A percentile compares a stretch with the other conserved stretches of the same genome.
Conservation (phyloP, 2,329 filamentous ascomycete species). For the Colletotrichum agaves region DNA sequence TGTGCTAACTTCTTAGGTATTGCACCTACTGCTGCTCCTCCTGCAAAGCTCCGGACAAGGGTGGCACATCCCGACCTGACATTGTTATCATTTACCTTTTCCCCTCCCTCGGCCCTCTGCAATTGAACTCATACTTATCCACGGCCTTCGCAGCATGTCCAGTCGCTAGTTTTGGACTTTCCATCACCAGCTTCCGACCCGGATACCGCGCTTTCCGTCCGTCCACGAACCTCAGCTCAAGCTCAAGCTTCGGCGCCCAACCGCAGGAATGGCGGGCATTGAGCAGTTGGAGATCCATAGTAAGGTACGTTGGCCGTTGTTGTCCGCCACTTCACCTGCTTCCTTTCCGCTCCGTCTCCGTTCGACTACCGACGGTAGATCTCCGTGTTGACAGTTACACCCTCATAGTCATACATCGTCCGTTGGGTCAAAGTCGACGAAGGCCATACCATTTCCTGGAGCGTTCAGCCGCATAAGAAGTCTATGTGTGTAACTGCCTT, state of each 20-base stretch:
- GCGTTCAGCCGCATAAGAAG: slow-evolving; percentile 96
- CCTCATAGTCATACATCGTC: slow-evolving; percentile 90
- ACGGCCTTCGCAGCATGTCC: slow-evolving; percentile 25
- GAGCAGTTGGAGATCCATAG: slow-evolving; percentile 97
- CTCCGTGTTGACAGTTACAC: slow-evolving; percentile 27
- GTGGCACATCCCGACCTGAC: slow-evolving; percentile 35
- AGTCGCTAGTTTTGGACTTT: slow-evolving; percentile 15
- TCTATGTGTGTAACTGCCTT: slow-evolving; percentile 71
- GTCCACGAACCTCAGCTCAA: background rate
- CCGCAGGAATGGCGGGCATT: slow-evolving; percentile 82
- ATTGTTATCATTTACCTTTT: slow-evolving; percentile 1
- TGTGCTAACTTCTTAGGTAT: slow-evolving; percentile 4
- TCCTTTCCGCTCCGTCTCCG: slow-evolving; percentile 20
- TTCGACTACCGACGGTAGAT: background rate
- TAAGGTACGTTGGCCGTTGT: slow-evolving; percentile 72
- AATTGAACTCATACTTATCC: slow-evolving; percentile 17
- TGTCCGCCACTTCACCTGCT: background rate
- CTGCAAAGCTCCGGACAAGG: slow-evolving; percentile 20
- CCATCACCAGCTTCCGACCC: background rate
- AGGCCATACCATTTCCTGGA: slow-evolving; percentile 96
- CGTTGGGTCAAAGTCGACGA: slow-evolving; percentile 95
- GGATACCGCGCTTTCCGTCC: background rate
- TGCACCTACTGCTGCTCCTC: background rate
- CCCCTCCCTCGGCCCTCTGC: slow-evolving; percentile 6
- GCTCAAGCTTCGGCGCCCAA: slow-evolving; percentile 17